These are phyloP conservation scores for Lichtheimia ornata DNA, from an alignment of 371 early-diverging fungal species.

Conservation along the genomic window DNA sequence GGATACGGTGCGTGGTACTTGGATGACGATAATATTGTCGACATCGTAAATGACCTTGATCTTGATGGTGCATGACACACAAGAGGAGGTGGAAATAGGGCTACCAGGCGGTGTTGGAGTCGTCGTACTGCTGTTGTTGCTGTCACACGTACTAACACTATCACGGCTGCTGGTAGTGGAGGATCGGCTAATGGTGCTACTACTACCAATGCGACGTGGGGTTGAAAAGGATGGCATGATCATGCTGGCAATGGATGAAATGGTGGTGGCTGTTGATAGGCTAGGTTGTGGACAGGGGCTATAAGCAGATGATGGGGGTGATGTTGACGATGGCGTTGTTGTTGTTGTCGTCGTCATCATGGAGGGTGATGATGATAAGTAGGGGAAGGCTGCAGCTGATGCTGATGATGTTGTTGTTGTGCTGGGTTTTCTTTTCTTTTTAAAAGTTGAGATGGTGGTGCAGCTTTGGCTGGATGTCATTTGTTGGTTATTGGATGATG, in stretches of 20 bases:
- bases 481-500: too few relatives aligned
- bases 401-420: too few relatives aligned
- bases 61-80: slow-evolving; percentile 15
- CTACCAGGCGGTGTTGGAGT: slow-evolving; percentile 12
- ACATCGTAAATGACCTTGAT: slow-evolving; percentile 32
- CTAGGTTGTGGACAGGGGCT: too few relatives aligned
- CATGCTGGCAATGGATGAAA: background rate
- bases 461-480: background rate
- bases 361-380: too few relatives aligned
- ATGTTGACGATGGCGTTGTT: slow-evolving; percentile 11
- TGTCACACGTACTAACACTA: slow-evolving; percentile 11
- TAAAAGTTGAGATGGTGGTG: too few relatives aligned
- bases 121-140: slow-evolving; percentile 10
- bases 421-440: too few relatives aligned
- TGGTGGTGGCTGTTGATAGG: background rate
- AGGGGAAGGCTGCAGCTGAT: too few relatives aligned
- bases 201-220: background rate
- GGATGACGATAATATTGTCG: slow-evolving; percentile 33
- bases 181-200: slow-evolving; percentile 7
- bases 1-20: slow-evolving; percentile 23
- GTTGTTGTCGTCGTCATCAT: slow-evolving; percentile 1
- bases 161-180: slow-evolving; percentile 7
- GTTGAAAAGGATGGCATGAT: slow-evolving; percentile 5
- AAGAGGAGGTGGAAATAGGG: too few relatives aligned
- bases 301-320: background rate